Evolutionary conservation across 345 rosid genomes (phyloP).

Genomic region (Aegle marmelos): DNA sequence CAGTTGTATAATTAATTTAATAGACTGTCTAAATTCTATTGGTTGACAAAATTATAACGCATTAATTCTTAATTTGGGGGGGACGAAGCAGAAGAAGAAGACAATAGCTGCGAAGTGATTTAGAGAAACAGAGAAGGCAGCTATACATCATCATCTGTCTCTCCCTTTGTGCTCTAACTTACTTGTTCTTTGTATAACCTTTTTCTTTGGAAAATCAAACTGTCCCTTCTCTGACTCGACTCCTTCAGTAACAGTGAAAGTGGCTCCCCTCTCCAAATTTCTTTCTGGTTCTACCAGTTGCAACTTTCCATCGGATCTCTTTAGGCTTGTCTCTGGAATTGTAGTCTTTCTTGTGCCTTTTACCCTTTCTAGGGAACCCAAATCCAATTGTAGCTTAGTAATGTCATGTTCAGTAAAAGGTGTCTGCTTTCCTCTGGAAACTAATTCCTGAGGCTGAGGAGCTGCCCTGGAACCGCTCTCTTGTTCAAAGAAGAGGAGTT

Average conservation of each 20-base stretch:
- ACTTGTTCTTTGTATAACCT: not conserved
- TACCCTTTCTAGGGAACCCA: conserved; percentile 6
- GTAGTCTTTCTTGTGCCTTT: conserved; percentile 18
- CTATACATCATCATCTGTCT: conserved; percentile 26
- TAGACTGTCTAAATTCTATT: too few species aligned
- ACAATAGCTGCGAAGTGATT: not conserved
- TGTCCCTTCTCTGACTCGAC: conserved; percentile 15
- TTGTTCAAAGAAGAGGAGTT: conserved; percentile 86
- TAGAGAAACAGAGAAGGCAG: not conserved
- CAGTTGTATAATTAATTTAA: not conserved
- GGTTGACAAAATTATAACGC: too few species aligned
- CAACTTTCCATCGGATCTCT: conserved; percentile 24
- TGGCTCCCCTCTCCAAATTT: conserved; percentile 25
- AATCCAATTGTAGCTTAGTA: conserved; percentile 27
- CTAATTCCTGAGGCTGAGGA: conserved; percentile 18
- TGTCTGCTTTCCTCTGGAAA: conserved; percentile 27
- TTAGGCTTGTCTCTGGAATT: conserved; percentile 27
- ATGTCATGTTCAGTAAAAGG: conserved; percentile 7
- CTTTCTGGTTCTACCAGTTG: conserved; percentile 21
- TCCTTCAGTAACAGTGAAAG: conserved; percentile 17
- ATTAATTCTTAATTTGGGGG: too few species aligned
- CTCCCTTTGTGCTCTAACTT: conserved; percentile 21
- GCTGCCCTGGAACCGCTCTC: conserved; percentile 42
- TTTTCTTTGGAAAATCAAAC: conserved; percentile 14
- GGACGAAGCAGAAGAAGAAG: not conserved